These are phyloP conservation scores for Yamadazyma scolyti DNA, from an alignment of 805 yeast species.

Conservation along the genomic window DNA sequence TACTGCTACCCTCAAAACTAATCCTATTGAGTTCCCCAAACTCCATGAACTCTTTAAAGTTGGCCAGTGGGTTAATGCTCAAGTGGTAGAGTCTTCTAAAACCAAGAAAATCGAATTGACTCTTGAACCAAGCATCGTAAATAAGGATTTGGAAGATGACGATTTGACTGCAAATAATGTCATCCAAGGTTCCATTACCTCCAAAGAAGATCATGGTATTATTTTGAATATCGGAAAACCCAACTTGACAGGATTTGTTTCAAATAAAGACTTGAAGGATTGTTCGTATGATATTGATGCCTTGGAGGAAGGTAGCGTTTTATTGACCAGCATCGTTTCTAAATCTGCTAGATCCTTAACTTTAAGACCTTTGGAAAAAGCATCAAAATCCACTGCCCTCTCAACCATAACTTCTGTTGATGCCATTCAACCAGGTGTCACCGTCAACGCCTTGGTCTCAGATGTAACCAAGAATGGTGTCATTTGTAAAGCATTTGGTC, in stretches of 20 bases:
- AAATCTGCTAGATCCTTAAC: conserved; percentile 54
- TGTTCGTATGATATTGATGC: conserved; percentile 21
- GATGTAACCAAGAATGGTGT: conserved; percentile 61
- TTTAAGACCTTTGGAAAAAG: conserved; percentile 42
- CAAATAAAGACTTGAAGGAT: conserved; percentile 58
- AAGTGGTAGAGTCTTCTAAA: conserved; percentile 53
- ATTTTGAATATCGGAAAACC: conserved; percentile 65
- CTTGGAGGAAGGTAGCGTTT: conserved; percentile 60
- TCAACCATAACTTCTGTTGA: conserved; percentile 68
- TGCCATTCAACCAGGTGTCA: conserved; percentile 80
- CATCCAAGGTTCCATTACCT: conserved; percentile 72
- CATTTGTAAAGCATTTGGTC: conserved; percentile 68
- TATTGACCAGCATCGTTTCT: conserved; percentile 54
- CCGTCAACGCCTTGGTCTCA: conserved; percentile 69
- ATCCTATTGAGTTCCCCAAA: conserved; percentile 48
- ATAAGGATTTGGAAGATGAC: conserved; percentile 55
- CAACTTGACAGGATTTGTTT: conserved; percentile 64
- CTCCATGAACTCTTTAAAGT: conserved; percentile 50
- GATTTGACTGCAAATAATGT: conserved; percentile 62
- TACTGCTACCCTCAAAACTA: conserved; percentile 17
- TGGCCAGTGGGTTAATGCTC: conserved; percentile 88
- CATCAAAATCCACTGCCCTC: conserved; percentile 43
- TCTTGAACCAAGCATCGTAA: conserved; percentile 71
- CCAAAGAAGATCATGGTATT: conserved; percentile 91
- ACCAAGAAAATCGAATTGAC: conserved; percentile 63